Percentiles rank a stretch among this genome's conserved stretches.
Evolutionary conservation across 2,329 filamentous ascomycete species (phyloP).

Genomic region (Chaetothyriales sp.): DNA sequence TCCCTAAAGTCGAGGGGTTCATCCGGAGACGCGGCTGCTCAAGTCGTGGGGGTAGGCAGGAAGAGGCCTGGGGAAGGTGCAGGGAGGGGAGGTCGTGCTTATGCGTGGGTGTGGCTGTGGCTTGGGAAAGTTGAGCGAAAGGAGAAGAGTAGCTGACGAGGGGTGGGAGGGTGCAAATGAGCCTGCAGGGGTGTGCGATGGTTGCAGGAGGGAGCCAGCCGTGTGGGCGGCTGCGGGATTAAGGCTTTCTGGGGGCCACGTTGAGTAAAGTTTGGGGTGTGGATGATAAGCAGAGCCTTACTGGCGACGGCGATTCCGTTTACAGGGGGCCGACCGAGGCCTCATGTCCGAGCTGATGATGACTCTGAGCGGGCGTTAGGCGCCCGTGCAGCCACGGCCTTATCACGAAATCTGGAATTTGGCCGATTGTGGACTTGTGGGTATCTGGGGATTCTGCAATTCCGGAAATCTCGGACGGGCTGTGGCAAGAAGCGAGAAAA

Average conservation of each 20-base stretch:
- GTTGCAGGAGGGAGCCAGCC: neutral
- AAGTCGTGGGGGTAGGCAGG: conserved; percentile 11
- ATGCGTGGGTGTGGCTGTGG: neutral
- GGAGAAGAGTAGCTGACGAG: neutral
- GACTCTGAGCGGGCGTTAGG: neutral
- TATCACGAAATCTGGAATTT: too few species aligned
- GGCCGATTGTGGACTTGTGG: too few species aligned
- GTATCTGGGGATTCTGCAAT: too few species aligned
- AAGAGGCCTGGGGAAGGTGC: neutral
- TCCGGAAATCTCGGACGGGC: too few species aligned
- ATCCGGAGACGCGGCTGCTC: conserved; percentile 2
- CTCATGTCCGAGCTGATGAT: neutral
- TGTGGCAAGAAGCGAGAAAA: too few species aligned
- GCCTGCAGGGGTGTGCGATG: neutral
- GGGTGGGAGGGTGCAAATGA: neutral
- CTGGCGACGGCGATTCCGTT: neutral
- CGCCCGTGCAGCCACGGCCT: too few species aligned
- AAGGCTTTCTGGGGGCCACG: neutral
- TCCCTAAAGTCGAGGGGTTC: neutral
- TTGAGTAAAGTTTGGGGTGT: neutral
- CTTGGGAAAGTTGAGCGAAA: conserved; percentile 1
- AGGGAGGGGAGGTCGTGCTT: neutral
- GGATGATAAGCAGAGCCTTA: neutral
- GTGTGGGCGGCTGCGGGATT: neutral
- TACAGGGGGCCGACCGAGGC: neutral